Conservation (phyloP, 2,329 filamentous ascomycete species). For the Ophiostoma sp. region DNA sequence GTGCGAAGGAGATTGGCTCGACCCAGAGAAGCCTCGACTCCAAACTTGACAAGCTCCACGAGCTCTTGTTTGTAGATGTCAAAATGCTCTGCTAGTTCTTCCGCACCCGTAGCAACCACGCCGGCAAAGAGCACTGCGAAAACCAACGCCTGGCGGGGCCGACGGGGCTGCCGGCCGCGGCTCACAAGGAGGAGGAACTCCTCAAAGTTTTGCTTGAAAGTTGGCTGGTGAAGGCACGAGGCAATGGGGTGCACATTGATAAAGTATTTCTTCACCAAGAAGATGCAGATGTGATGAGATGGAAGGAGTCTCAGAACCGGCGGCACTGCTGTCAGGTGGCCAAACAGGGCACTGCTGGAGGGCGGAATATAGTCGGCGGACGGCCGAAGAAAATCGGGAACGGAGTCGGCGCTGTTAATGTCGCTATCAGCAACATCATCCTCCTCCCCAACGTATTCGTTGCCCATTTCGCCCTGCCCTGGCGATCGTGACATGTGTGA, state of each 20-base stretch:
- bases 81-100: slow-evolving; percentile 42
- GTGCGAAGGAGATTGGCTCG: slow-evolving; percentile 67
- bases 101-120: slow-evolving; percentile 51
- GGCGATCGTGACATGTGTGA: not conserved
- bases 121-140: slow-evolving; percentile 67
- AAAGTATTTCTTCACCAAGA: slow-evolving; percentile 63
- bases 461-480: not conserved
- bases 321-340: slow-evolving; percentile 44
- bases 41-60: slow-evolving; percentile 55
- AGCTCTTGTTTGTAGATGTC: slow-evolving; percentile 23
- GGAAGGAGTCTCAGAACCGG: slow-evolving; percentile 59
- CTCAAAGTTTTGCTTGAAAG: slow-evolving; percentile 60
- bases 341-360: slow-evolving; percentile 62
- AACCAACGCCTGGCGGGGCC: slow-evolving; percentile 53
- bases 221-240: slow-evolving; percentile 61
- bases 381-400: slow-evolving; percentile 57
- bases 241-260: slow-evolving; percentile 62
- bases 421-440: slow-evolving; percentile 21
- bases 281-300: slow-evolving; percentile 51
- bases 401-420: slow-evolving; percentile 21
- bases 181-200: slow-evolving; percentile 60
- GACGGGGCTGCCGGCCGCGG: slow-evolving; percentile 41
- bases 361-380: slow-evolving; percentile 63
- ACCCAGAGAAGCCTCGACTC: slow-evolving; percentile 61
- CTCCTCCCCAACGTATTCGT: not conserved